phyloP scores from a whole-genome alignment of 129 eudicot genomes.

The Saposhnikovia divaricata region DNA sequence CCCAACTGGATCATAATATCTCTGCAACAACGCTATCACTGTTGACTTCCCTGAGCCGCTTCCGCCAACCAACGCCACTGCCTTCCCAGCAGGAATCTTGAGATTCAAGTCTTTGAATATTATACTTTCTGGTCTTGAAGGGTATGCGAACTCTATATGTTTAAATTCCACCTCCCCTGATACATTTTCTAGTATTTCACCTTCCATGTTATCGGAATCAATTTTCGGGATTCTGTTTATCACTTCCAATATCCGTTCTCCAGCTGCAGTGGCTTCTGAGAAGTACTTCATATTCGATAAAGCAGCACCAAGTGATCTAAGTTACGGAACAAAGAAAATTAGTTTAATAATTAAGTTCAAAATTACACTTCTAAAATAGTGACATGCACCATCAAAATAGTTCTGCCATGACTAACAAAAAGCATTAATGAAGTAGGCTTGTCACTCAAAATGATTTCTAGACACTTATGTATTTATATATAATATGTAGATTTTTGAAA shows the following conservation, averaged over 20 bases:
- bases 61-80: conserved; percentile 76
- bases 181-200: conserved; percentile 38
- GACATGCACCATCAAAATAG: neutral
- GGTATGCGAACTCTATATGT: conserved; percentile 49
- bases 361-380: neutral
- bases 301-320: conserved; percentile 63
- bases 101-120: conserved; percentile 46
- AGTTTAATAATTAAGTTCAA: neutral
- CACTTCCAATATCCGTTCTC: conserved; percentile 58
- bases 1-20: conserved; percentile 65
- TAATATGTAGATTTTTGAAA: neutral
- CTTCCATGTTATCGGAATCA: conserved; percentile 62
- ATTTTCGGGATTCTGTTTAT: conserved; percentile 58
- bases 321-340: neutral
- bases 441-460: neutral
- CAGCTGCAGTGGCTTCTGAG: conserved; percentile 66
- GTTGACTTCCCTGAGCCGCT: conserved; percentile 90
- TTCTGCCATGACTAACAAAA: neutral
- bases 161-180: conserved; percentile 49
- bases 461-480: neutral
- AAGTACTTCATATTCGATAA: conserved; percentile 58
- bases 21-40: conserved; percentile 52
- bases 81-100: conserved; percentile 50
- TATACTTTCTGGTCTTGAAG: conserved; percentile 50
- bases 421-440: neutral